phyloP scores from a whole-genome alignment of 495 filamentous ascomycete genomes.

The Xylaria curta region DNA sequence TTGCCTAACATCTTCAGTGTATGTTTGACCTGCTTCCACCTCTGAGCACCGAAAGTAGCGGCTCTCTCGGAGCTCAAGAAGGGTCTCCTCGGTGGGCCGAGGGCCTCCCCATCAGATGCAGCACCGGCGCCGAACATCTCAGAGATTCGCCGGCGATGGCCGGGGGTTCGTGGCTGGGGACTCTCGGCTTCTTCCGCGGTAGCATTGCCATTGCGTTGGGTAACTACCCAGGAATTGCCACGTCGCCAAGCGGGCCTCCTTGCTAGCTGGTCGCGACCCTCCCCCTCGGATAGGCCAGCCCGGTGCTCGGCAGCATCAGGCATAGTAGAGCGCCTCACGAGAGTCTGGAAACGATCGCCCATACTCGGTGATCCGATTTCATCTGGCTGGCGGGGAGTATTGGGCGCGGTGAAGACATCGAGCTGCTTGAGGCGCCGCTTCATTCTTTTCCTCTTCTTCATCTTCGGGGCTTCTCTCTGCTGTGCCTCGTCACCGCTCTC shows the following conservation, averaged over 20 bases:
- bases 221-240: slow-evolving; percentile 61
- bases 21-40: slow-evolving; percentile 87
- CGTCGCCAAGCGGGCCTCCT: slow-evolving; percentile 60
- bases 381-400: slow-evolving; percentile 40
- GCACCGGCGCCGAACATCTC: slow-evolving; percentile 64
- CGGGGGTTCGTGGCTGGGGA: slow-evolving; percentile 64
- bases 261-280: slow-evolving; percentile 76
- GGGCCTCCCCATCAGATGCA: slow-evolving; percentile 58
- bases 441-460: slow-evolving; percentile 63
- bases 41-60: slow-evolving; percentile 78
- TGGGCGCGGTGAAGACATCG: slow-evolving; percentile 51
- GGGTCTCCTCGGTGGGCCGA: slow-evolving; percentile 49
- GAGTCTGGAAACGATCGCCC: slow-evolving; percentile 53
- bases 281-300: slow-evolving; percentile 84
- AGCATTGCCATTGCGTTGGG: slow-evolving; percentile 42
- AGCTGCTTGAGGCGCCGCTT: slow-evolving; percentile 57
- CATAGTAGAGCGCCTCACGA: slow-evolving; percentile 72
- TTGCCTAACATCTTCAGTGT: slow-evolving; percentile 82
- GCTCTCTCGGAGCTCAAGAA: slow-evolving; percentile 68
- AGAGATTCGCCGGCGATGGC: slow-evolving; percentile 77
- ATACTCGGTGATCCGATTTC: slow-evolving; percentile 41
- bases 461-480: slow-evolving; percentile 50
- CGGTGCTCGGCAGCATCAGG: slow-evolving; percentile 71
- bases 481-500: slow-evolving; percentile 66
- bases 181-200: slow-evolving; percentile 52